Base-by-base conservation (phyloP, 257 asterid species). In the Nemophila menziesii region DNA sequence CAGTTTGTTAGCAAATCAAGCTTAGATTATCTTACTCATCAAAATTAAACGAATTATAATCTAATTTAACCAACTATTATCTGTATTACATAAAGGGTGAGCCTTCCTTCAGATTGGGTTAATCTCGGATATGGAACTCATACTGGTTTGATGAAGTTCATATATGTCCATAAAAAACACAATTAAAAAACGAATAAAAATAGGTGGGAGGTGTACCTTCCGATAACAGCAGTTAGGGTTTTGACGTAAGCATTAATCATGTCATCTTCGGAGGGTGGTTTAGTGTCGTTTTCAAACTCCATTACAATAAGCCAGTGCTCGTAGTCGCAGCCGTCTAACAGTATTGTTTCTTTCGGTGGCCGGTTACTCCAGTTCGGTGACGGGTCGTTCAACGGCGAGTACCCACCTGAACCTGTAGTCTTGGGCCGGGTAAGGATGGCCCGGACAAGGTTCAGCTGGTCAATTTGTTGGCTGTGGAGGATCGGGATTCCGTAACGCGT, bases 341-440 rank as follows among this genome's bases (percentile, higher is more conserved):
- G 80, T 52, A 80, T 75, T 49, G 93, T 80, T 63, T 89, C 90
- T 68, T 78, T 83, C 14, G 97, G 95, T 3, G 97, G 93, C 1
- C 97, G 80, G 63, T 89, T 89, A 72, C 95, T 83, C 95, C 95
- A 84, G 68, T 87, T 87, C 20, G 97, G 95, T 0, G 95, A 75
- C 45, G 97, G 93, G 72, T 87, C 92, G 52, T 89, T 89, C 46
- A 87, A 45, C 11, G 92, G 93, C 4, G 93, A 80, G 62, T 83
- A 83, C 5, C 95, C 97, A 8, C 95, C 97, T 43, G 92, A 63
- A 13, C 77, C 68, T 44, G 93, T 58, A 2, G 92, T 61, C 63
- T 64, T 71, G 61, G 67, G 52, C 22, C 95, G 87, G 43, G 62
- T 59, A 42, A 69, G 78, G 38, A 43, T 46, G 50, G 43, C 34